Evolutionary conservation across 306 rosid genomes (phyloP).

Genomic region (Leucaena leucocephala): DNA sequence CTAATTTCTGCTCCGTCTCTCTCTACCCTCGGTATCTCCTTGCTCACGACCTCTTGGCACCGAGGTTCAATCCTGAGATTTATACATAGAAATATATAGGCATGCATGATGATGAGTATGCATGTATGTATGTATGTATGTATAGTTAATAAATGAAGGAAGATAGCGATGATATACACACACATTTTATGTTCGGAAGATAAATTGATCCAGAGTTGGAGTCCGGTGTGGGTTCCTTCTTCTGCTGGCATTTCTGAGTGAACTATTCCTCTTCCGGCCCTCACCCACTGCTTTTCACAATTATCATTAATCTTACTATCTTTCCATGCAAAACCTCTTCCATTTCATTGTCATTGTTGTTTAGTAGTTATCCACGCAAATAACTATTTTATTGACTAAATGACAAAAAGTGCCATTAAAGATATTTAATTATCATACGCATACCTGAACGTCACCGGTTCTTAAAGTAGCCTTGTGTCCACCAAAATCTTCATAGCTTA

Average conservation of each 20-base stretch:
- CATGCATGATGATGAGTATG: too few relatives aligned
- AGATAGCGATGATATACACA: not conserved
- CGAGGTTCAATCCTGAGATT: slow-evolving; percentile 62
- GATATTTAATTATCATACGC: too few relatives aligned
- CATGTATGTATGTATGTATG: too few relatives aligned
- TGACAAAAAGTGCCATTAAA: too few relatives aligned
- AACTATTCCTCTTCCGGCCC: slow-evolving; percentile 71
- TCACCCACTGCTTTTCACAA: slow-evolving; percentile 57
- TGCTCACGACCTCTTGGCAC: slow-evolving; percentile 50
- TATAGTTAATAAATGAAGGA: too few relatives aligned
- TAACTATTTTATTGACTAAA: too few relatives aligned
- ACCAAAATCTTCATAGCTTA: slow-evolving; percentile 66
- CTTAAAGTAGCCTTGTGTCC: slow-evolving; percentile 66
- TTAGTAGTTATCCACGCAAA: too few relatives aligned
- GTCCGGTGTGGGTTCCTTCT: slow-evolving; percentile 53
- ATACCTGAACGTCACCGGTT: slow-evolving; percentile 68
- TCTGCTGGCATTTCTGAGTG: slow-evolving; percentile 80
- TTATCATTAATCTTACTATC: too few relatives aligned
- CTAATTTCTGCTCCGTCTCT: slow-evolving; percentile 62
- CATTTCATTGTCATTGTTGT: too few relatives aligned
- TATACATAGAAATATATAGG: too few relatives aligned
- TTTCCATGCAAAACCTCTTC: too few relatives aligned
- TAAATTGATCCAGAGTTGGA: slow-evolving; percentile 76
- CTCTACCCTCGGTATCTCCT: slow-evolving; percentile 48
- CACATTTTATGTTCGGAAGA: slow-evolving; percentile 60